Conservation (phyloP, 2,329 filamentous ascomycete species). For the Penicillium sp. region DNA sequence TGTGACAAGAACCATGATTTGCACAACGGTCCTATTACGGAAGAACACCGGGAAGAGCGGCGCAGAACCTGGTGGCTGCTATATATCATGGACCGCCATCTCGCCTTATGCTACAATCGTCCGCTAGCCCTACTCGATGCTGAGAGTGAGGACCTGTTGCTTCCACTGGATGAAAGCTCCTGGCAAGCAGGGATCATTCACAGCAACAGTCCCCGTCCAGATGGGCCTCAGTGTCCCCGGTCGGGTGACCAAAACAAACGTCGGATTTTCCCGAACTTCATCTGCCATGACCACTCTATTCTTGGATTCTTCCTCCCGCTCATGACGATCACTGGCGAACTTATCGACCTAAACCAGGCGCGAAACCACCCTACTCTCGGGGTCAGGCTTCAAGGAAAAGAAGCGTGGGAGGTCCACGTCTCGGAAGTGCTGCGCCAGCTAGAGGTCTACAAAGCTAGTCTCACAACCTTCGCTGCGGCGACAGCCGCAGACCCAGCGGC, state of each 20-base stretch:
- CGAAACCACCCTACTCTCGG: slow-evolving; percentile 81
- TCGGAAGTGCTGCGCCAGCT: slow-evolving; percentile 71
- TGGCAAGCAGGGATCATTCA: slow-evolving; percentile 80
- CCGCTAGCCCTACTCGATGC: slow-evolving; percentile 78
- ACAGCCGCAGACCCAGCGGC: slow-evolving; percentile 22
- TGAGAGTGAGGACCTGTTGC: slow-evolving; percentile 72
- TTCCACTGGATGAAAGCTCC: slow-evolving; percentile 76
- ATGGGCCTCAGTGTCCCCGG: slow-evolving; percentile 30
- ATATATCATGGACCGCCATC: slow-evolving; percentile 81
- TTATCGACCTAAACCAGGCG: slow-evolving; percentile 81
- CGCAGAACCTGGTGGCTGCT: slow-evolving; percentile 88
- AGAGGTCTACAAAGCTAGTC: slow-evolving; percentile 68
- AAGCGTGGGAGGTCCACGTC: slow-evolving; percentile 71
- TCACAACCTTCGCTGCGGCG: slow-evolving; percentile 40
- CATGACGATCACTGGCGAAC: slow-evolving; percentile 86
- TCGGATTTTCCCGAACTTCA: slow-evolving; percentile 65
- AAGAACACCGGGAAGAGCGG: slow-evolving; percentile 82
- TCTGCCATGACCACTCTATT: slow-evolving; percentile 78
- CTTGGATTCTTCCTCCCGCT: slow-evolving; percentile 89
- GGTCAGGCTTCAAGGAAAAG: slow-evolving; percentile 59
- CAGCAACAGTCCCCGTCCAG: slow-evolving; percentile 39
- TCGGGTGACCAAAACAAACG: slow-evolving; percentile 39
- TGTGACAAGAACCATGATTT: slow-evolving; percentile 24
- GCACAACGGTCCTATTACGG: slow-evolving; percentile 39
- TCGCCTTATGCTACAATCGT: slow-evolving; percentile 84